Evolutionary conservation across 257 asterid genomes (phyloP).

Genomic region (Scutellaria baicalensis): DNA sequence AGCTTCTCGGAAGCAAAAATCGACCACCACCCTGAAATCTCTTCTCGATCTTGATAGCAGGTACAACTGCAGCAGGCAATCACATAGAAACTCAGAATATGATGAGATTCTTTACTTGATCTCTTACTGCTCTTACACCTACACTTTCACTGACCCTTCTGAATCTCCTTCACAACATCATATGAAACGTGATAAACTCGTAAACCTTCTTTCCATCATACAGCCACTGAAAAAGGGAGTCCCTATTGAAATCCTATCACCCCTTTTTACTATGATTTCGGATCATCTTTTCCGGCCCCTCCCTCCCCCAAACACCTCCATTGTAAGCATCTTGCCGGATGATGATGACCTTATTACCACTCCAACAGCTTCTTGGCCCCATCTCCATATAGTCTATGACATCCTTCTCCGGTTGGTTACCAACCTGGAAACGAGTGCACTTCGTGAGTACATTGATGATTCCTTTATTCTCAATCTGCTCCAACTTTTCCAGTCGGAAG

Average conservation of each 20-base stretch:
- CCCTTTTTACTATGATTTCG: conserved; percentile 53
- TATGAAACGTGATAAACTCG: conserved; percentile 53
- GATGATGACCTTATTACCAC: conserved; percentile 52
- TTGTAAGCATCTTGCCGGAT: conserved; percentile 36
- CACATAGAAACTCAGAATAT: conserved; percentile 19
- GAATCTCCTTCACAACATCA: conserved; percentile 57
- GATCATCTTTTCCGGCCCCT: conserved; percentile 66
- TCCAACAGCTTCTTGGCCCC: conserved; percentile 59
- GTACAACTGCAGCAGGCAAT: conserved; percentile 19
- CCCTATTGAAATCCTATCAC: conserved; percentile 26
- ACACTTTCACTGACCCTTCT: conserved; percentile 49
- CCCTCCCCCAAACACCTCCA: conserved; percentile 34
- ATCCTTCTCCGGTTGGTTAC: conserved; percentile 43
- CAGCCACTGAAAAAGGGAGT: conserved; percentile 29
- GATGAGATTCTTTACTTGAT: conserved; percentile 40
- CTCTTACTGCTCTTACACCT: conserved; percentile 43
- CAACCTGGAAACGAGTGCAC: conserved; percentile 27
- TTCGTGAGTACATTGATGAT: conserved; percentile 27
- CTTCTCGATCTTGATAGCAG: conserved; percentile 59
- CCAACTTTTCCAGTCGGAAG: conserved; percentile 61
- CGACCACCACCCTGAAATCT: conserved; percentile 33
- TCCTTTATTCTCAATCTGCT: conserved; percentile 53
- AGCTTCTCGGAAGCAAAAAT: conserved; percentile 32
- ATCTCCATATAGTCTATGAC: conserved; percentile 61
- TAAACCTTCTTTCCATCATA: conserved; percentile 37